Evolutionary conservation across 2,329 filamentous ascomycete genomes (phyloP), one percentile per base, ranked within the genome.

Genomic region (Purpureocillium lavendulum): DNA sequence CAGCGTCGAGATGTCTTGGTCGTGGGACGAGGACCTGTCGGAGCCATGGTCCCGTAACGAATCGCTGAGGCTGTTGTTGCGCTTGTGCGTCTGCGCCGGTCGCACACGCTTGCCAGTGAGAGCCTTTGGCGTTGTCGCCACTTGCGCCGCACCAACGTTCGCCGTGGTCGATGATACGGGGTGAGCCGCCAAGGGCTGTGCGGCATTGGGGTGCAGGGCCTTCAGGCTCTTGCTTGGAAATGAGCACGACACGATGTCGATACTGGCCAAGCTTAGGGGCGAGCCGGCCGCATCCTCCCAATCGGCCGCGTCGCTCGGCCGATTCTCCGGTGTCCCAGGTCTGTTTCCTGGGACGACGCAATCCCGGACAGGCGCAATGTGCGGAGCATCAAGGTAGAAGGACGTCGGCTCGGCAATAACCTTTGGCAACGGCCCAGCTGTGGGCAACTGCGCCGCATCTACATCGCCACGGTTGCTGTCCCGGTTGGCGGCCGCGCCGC

Each of bases 31-130:
- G 4, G 69, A 55, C 43, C 67, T 73, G 34, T 76, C 73, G 6
- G 61, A 59, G 16, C 59, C 76, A 62, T 65, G 81, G 60, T 92
- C 85, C 49, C 87, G 71, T 38, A 90, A 60, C 1, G 89, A 90
- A 61, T 96, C 87, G 0, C 84, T 86, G 51, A 92, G 82, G 57
- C 89, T 96, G 36, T 82, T 87, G 54, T 86, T 94, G 16, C 88
- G 80, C 59, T 87, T 89, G 61, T 95, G 88, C 3, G 67, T 59
- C 45, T 75, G 71, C 9, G 63, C 60, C 15, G 77, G 71, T 13
- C 77, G 72, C 7, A 75, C 67, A 13, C 75, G 70, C 54, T 81
- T 82, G 40, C 75, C 75, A 10, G 70, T 66, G 3, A 81, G 59
- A 2, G 74, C 63, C 40, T 71, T 73, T 4, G 78, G 77, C 4